These are phyloP conservation scores for Neofusicoccum cordaticola DNA, from an alignment of 2,329 filamentous ascomycete genomes.

Conservation along the genomic window DNA sequence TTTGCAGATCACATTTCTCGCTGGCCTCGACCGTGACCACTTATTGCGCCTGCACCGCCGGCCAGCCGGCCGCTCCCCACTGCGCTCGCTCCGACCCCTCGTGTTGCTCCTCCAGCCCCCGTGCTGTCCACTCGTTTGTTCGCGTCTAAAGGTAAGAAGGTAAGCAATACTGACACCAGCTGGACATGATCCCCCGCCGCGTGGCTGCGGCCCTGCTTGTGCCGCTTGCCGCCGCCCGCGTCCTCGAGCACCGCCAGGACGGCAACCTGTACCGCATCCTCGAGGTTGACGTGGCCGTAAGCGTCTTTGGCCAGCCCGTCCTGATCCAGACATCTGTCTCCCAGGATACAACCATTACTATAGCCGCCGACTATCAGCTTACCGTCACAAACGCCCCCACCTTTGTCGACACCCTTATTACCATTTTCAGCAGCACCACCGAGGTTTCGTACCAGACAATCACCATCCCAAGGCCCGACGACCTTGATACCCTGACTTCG, in stretches of 20 bases:
- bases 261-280: neutral
- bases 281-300: neutral
- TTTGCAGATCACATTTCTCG: slow-evolving; percentile 7
- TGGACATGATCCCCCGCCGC: neutral
- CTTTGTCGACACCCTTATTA: neutral
- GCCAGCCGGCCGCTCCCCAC: neutral
- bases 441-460: neutral
- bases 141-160: neutral
- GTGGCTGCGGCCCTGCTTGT: neutral
- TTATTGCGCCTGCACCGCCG: neutral
- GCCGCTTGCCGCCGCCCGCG: neutral
- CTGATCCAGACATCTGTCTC: neutral
- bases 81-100: neutral
- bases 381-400: neutral
- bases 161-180: neutral
- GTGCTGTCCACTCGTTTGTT: neutral
- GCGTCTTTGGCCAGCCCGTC: neutral
- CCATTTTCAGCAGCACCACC: neutral
- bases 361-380: neutral
- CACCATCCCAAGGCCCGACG: neutral
- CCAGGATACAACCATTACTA: neutral
- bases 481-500: neutral
- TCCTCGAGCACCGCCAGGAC: neutral
- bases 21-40: neutral
- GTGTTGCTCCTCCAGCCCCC: neutral